Conservation (phyloP, 148 eudicot species). For the Chenopodium quinoa region DNA sequence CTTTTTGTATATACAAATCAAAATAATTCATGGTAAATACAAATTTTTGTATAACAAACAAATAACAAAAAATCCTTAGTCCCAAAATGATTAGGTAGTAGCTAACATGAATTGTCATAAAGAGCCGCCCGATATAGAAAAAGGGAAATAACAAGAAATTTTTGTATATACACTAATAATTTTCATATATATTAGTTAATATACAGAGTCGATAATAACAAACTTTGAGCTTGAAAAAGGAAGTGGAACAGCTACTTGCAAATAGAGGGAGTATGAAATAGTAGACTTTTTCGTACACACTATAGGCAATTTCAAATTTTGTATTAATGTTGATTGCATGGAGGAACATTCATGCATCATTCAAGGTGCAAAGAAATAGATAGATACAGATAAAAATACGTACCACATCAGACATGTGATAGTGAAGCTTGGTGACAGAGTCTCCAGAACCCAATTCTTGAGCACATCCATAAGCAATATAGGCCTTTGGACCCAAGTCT, state of each 20-base stretch:
- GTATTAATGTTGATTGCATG: neutral
- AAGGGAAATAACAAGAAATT: no score
- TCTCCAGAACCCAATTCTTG: conserved; percentile 76
- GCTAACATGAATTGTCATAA: no score
- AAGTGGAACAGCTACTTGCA: neutral
- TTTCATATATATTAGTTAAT: no score
- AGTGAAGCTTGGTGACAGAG: conserved; percentile 71
- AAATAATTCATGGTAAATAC: no score
- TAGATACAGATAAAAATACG: neutral
- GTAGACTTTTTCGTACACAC: neutral
- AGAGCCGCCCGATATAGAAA: no score
- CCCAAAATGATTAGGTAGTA: no score
- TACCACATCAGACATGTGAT: conserved; percentile 75
- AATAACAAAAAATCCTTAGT: no score
- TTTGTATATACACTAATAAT: no score
- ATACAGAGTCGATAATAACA: neutral
- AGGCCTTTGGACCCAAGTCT: conserved; percentile 76
- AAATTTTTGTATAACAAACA: no score
- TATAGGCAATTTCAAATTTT: neutral
- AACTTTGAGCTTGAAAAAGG: neutral
- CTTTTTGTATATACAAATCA: no score
- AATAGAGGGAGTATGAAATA: neutral
- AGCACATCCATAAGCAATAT: conserved; percentile 64
- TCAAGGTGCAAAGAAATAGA: neutral
- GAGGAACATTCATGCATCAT: neutral